Evolutionary conservation across 768 basidiomycete species (phyloP).

Genomic region (Boletellus ananas): DNA sequence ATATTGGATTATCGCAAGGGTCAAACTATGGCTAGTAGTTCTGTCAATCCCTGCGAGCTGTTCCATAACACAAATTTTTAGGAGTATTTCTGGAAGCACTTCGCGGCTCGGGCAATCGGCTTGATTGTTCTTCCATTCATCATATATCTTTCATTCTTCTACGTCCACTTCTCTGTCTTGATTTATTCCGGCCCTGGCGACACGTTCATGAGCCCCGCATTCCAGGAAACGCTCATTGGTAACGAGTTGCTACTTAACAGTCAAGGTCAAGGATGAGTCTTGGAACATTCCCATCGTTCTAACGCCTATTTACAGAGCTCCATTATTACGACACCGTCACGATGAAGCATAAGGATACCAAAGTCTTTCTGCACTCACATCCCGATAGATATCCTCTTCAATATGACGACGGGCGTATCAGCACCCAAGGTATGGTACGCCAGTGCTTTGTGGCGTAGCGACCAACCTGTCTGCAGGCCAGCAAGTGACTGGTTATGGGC

Average conservation of each 20-base stretch:
- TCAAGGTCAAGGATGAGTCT: conserved; percentile 58
- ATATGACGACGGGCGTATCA: conserved; percentile 94
- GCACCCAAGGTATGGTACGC: conserved; percentile 67
- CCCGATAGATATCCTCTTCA: conserved; percentile 84
- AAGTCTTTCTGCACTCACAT: conserved; percentile 93
- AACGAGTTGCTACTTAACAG: conserved; percentile 91
- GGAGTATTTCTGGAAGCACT: conserved; percentile 90
- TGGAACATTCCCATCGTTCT: background rate
- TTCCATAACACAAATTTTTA: conserved; percentile 27
- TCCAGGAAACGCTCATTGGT: conserved; percentile 92
- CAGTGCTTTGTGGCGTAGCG: background rate
- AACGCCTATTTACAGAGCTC: conserved; percentile 59
- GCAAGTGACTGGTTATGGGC: conserved; percentile 93
- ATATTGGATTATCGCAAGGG: conserved; percentile 82
- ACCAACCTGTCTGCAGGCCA: conserved; percentile 52
- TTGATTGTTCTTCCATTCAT: conserved; percentile 86
- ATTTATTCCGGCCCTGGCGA: conserved; percentile 90
- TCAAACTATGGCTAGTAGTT: conserved; percentile 60
- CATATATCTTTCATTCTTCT: conserved; percentile 95
- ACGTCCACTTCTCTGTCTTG: conserved; percentile 87
- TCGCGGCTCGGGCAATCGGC: conserved; percentile 76
- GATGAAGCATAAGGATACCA: conserved; percentile 88
- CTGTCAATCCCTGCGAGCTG: background rate
- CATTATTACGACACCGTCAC: conserved; percentile 89
- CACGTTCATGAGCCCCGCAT: conserved; percentile 94